Base-by-base conservation (phyloP, 805 yeast species). In the Candida michaelii region DNA sequence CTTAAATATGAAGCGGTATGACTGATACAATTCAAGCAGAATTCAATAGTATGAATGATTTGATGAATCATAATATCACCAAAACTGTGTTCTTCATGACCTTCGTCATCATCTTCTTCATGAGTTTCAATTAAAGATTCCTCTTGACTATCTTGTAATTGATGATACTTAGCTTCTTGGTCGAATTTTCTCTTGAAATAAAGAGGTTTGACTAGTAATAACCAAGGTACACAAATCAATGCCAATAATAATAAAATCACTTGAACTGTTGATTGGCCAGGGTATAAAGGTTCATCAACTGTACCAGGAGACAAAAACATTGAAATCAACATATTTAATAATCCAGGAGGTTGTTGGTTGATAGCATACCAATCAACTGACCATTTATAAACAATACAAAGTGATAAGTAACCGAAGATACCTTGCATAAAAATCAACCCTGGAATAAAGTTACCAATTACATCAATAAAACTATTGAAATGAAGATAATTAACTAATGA, bases 11-110 rank as follows among this genome's bases (percentile, higher is more conserved):
- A 91, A 1, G 99, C 99, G 2, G 99, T 91, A 64, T 91, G 99
- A n/a, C 97, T 88, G 24, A 91, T 96, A 73, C 97, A 87, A 66
- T 93, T 93, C 59, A 91, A 76, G 60, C 99, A 91, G 69, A 93
- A 91, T 73, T 91, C 99, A 60, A 91, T 91, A 9, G 99, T 93
- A 65, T 93, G 97, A 54, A 91, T 91, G 17, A 91, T 96, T 67
- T 91, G 99, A 65, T 91, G 97, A 54, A 91, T 91, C 83, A 91
- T 85, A 25, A 93, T 80, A 56, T 91, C 99, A 36, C 97, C 97
- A 60, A 91, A 87, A 47, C 83, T 77, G 55, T 82, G 83, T 34
- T 68, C 82, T 29, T 71, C 79, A 49, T 74, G 75, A 35, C 69
- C 80, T 40, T 69, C 79, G 30, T 69, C 79, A n/a, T 76, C 77